Base-by-base conservation (phyloP, 2,329 filamentous ascomycete genomes). In the Lojkania enalia region DNA sequence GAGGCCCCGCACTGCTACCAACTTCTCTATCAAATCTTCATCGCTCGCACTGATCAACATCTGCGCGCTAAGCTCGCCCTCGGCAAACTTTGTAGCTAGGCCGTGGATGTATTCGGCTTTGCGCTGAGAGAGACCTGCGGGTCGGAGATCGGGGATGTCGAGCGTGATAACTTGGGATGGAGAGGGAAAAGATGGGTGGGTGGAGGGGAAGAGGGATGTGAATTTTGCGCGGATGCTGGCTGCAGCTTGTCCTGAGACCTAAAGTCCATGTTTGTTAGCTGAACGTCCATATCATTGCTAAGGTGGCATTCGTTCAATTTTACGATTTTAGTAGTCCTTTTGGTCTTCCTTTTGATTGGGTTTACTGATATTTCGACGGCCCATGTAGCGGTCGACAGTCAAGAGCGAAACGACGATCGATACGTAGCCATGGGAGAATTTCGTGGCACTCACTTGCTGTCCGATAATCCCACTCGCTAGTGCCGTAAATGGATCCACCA, bases 101-200 rank as follows among this genome's bases (percentile, higher is more conserved):
- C 92, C 92, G 42, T 85, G 81, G 48, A 97, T 84, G 71, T 99
- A 99, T 73, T 97, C 94, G 35, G 94, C 94, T 73, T 99, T 99
- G 46, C 94, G 84, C 71, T 95, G 88, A 2, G 90, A 96, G 38
- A 99, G 80, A 0, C 94, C 94, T 0, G 92, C 94, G 5, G 86
- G 86, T 20, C 92, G 86, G 6, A 99, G 79, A 3, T 73, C 79
- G 21, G 96, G 74, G 5, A 67, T 29, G 14, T 84, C 72, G 39
- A 77, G 40, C 27, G 40, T 66, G 0, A 81, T 80, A 3, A 96
- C 88, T 51, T 88, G 77, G 1, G 82, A 80, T 0, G 91, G 91
- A 0, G 82, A 80, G 0, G 91, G 91, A 61, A 95, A 96, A 42
- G 52, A 56, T 54, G 20, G 43, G 55, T 38, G 53, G 52, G 54